phyloP scores from a whole-genome alignment of 768 basidiomycete species.

The Hygrocybe coccinea region DNA sequence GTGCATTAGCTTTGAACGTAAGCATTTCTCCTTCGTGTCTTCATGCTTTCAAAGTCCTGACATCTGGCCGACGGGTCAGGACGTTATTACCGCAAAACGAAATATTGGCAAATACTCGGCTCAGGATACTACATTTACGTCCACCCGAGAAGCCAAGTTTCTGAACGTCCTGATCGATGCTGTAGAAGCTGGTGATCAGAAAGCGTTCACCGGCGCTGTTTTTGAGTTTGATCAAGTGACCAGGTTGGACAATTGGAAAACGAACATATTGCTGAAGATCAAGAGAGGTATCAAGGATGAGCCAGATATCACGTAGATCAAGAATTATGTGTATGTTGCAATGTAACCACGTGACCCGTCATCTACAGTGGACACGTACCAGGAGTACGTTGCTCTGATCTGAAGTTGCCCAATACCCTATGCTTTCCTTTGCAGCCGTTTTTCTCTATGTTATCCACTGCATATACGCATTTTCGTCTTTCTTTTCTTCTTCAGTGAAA shows the following conservation, averaged over 20 bases:
- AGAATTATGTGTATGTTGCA: not conserved
- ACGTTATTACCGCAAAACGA: slow-evolving; percentile 75
- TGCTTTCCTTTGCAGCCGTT: slow-evolving; percentile 35
- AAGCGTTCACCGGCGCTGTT: slow-evolving; percentile 77
- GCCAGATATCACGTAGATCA: slow-evolving; percentile 35
- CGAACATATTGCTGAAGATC: slow-evolving; percentile 80
- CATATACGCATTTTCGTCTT: slow-evolving; percentile 45
- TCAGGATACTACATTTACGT: slow-evolving; percentile 80
- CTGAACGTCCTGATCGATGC: slow-evolving; percentile 73
- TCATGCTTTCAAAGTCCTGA: not conserved
- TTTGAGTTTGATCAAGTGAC: slow-evolving; percentile 88
- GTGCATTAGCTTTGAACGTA: slow-evolving; percentile 84
- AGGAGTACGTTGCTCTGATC: too few species aligned
- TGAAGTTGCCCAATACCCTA: not conserved
- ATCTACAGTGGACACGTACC: too few species aligned
- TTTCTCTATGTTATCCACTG: slow-evolving; percentile 55
- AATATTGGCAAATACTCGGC: slow-evolving; percentile 72
- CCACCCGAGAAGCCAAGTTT: slow-evolving; percentile 92
- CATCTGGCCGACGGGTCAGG: slow-evolving; percentile 43
- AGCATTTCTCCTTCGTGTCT: slow-evolving; percentile 20
- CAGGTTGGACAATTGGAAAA: slow-evolving; percentile 97
- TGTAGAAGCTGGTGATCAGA: slow-evolving; percentile 58
- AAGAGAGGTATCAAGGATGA: slow-evolving; percentile 71
- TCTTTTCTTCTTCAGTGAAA: slow-evolving; percentile 38
- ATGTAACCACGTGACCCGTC: not conserved